Base-by-base conservation (phyloP, 176 grass and related monocot species). In the Cenchrus purpureus region DNA sequence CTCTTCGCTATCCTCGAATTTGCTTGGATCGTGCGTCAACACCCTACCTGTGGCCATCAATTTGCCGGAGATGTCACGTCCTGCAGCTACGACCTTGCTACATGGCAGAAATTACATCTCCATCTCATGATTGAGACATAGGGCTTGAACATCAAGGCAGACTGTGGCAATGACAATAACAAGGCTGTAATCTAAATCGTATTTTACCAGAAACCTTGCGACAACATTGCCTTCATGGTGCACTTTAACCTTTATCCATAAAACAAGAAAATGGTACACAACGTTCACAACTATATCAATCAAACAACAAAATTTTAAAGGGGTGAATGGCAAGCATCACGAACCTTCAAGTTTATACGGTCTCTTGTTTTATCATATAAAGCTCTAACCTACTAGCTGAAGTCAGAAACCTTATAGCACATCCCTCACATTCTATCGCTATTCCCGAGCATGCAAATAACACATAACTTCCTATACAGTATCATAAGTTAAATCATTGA, bases 201-300 rank as follows among this genome's bases (percentile, higher is more conserved):
- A 62, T 46, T 62, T 43, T 46, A 7, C 75, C 55, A 77, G 20
- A 25, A 59, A 25, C 11, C 56, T 56, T 25, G 0, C 15, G 37
- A 28, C 51, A 77, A 25, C 56, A 62, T 77, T 77, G 40, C 75
- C 75, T 61, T 77, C 40, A 45, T 28, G 20, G 19, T 37, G 37
- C 55, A 77, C 75, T 77, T 77, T 37, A n/a, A 84, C 52, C 82
- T 76, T 66, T 19, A 67, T 61, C 19, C 2, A 61, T 22, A 65
- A 52, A 52, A 31, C 17, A 54, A 40, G 11, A 60, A 29, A 81
- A 68, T 5, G 51, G 58, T 61, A 62, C 19, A 60, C n/a, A 28
- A 11, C 8, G 8, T 10, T 62, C 8, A 62, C 7, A 25, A 62
- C 20, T 28, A 62, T 12, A 60, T 60, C 11, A 1, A n/a, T 2